A percentile compares a stretch with the other conserved stretches of the same genome.
These are phyloP conservation scores for Ceratocystis huliohia DNA, from an alignment of 2,329 filamentous ascomycete genomes.

Conservation along the genomic window DNA sequence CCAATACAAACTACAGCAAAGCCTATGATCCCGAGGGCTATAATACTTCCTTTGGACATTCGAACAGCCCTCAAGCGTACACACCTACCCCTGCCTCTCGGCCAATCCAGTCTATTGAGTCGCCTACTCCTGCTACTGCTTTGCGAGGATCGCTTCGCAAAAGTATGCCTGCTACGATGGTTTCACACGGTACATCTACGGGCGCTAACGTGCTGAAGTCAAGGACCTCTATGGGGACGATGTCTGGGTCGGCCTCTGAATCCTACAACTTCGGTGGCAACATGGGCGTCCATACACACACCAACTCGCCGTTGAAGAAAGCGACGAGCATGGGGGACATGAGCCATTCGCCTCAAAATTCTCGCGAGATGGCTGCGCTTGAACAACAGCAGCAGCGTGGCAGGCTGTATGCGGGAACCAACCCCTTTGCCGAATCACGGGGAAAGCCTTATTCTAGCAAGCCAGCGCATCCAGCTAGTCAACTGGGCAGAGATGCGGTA, in stretches of 20 bases:
- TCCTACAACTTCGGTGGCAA: slow-evolving; percentile 49
- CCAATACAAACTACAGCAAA: slow-evolving; percentile 66
- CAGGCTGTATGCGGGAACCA: background rate
- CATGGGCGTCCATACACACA: slow-evolving; percentile 67
- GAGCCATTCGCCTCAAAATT: slow-evolving; percentile 41
- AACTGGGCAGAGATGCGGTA: no score
- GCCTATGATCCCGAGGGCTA: slow-evolving; percentile 54
- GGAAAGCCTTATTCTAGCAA: background rate
- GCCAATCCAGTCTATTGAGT: slow-evolving; percentile 13
- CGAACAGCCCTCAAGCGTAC: slow-evolving; percentile 33
- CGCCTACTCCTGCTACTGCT: slow-evolving; percentile 1
- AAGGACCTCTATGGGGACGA: slow-evolving; percentile 8
- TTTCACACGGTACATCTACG: slow-evolving; percentile 15
- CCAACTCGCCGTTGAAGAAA: slow-evolving; percentile 73
- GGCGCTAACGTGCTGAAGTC: slow-evolving; percentile 2
- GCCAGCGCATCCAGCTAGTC: no score
- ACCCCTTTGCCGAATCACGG: slow-evolving; percentile 14
- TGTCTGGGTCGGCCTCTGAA: slow-evolving; percentile 16
- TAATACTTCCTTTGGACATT: slow-evolving; percentile 25
- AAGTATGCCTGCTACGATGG: slow-evolving; percentile 12
- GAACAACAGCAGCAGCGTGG: slow-evolving; percentile 33
- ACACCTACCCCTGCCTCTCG: slow-evolving; percentile 20
- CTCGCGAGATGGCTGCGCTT: slow-evolving; percentile 47
- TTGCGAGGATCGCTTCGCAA: slow-evolving; percentile 11
- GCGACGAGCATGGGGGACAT: slow-evolving; percentile 49